Base-by-base conservation (phyloP, 495 filamentous ascomycete species). In the Astrothelium subdiscretum region DNA sequence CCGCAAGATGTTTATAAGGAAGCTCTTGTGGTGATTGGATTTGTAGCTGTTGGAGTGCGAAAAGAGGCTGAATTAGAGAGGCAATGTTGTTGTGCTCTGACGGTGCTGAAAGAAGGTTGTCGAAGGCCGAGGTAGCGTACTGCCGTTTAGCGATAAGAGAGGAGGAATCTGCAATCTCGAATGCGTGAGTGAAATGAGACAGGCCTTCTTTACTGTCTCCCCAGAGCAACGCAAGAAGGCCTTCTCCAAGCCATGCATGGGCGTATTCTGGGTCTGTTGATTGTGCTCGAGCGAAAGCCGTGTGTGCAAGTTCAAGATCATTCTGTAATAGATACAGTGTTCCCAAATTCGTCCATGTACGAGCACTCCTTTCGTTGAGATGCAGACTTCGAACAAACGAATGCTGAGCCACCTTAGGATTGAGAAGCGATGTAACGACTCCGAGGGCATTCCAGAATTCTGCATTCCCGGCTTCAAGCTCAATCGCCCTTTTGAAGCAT, bases 401-500 rank as follows among this genome's bases (percentile, higher is more conserved):
- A 74, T 99, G 94, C 73, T 99, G 94, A 0, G 95, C 85, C 1
- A 97, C 88, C 62, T 87, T 87, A 0, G 90, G 87, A 69, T 90
- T 96, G 68, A 96, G 77, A 40, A 78, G 81, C 48, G 87, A 89
- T 1, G 94, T 97, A 18, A 88, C 89, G 6, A 97, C 90, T 24
- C 92, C 94, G 24, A 99, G 81, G 2, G 94, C 84, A 71, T 96
- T 97, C 94, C 94, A 99, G 73, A 97, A 99, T 68, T 99, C 94
- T 0, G 91, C 78, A 69, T 97, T 99, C 31, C 91, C 88, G 6
- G 95, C 87, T 71, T 99, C 94, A 1, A 97, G 76, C 73, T 97
- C 95, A 69, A 99, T 97, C 3, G 95, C 88, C 59, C 90, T 81
- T 74, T 97, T 99, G 83, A 99, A 99, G 72, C 91, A 95, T 31